Conservation (phyloP, 73 alveolate species). For the Blepharisma japonicum region DNA sequence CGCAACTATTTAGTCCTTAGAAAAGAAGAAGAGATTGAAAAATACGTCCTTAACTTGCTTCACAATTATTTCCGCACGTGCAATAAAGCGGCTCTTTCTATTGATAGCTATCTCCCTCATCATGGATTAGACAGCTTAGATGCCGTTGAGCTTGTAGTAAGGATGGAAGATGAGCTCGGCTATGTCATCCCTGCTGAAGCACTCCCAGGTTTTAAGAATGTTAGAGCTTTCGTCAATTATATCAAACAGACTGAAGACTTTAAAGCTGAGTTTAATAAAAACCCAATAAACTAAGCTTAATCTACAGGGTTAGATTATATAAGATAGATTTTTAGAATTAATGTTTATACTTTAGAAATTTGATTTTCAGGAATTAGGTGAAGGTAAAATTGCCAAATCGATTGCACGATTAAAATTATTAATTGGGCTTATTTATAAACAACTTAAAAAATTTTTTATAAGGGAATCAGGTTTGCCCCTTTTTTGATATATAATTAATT, state of each 20-base stretch:
- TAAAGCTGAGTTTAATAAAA: constrained; percentile 58
- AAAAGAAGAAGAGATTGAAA: constrained; percentile 50
- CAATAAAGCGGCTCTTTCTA: constrained; percentile 52
- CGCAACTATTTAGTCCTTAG: constrained; percentile 41
- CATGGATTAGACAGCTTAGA: constrained; percentile 71
- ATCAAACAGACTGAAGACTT: constrained; percentile 57
- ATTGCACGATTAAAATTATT: no score
- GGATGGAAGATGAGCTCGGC: constrained; percentile 70
- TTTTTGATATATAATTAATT: no score
- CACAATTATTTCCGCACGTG: constrained; percentile 61
- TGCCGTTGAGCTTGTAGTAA: constrained; percentile 53
- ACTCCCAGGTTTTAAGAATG: constrained; percentile 54
- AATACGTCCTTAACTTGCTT: constrained; percentile 47
- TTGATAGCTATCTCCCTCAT: constrained; percentile 39
- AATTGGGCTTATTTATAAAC: no score
- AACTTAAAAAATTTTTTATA: no score
- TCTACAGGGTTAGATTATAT: no score
- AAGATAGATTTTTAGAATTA: no score
- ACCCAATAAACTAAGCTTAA: constrained; percentile 44
- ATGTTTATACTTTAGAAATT: no score
- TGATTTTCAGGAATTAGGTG: no score
- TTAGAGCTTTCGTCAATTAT: constrained; percentile 59
- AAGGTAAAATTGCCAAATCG: no score
- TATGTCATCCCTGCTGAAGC: constrained; percentile 67
- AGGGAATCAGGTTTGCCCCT: no score